These are phyloP conservation scores for Cercospora canescens DNA, from an alignment of 2,329 filamentous ascomycete species.

Conservation along the genomic window DNA sequence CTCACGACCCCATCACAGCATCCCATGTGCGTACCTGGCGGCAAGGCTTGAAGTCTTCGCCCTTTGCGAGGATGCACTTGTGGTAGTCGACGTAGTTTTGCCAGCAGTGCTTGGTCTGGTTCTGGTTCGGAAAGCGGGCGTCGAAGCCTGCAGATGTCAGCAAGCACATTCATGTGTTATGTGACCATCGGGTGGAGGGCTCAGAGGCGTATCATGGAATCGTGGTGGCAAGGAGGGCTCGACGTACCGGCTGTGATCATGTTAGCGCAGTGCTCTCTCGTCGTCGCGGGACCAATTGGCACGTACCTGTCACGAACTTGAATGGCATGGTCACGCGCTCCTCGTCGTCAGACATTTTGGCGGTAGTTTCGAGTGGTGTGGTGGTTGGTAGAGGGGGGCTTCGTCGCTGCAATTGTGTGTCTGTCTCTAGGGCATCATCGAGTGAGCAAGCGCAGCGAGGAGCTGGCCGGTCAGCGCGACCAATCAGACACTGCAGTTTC, in stretches of 20 bases:
- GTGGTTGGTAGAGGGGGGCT: slow-evolving; percentile 19
- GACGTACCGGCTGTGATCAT: slow-evolving; percentile 36
- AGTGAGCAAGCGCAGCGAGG: slow-evolving; percentile 11
- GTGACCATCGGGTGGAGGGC: background rate
- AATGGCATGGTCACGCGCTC: slow-evolving; percentile 97
- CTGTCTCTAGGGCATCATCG: slow-evolving; percentile 18
- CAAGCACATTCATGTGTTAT: background rate
- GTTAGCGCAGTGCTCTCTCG: slow-evolving; percentile 23
- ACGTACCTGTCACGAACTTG: slow-evolving; percentile 99
- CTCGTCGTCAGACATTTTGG: slow-evolving; percentile 89
- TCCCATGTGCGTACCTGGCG: slow-evolving; percentile 68
- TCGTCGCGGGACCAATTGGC: background rate
- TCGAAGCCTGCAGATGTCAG: slow-evolving; percentile 74
- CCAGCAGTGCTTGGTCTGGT: slow-evolving; percentile 99
- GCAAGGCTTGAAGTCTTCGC: slow-evolving; percentile 97
- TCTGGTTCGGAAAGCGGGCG: slow-evolving; percentile 97
- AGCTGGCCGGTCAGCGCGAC: slow-evolving; percentile 5
- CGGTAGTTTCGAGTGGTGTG: slow-evolving; percentile 33
- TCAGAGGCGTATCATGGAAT: background rate
- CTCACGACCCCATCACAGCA: background rate
- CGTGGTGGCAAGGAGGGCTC: background rate
- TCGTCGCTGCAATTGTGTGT: slow-evolving; percentile 19
- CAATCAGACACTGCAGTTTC: slow-evolving; percentile 2
- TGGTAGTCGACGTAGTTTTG: slow-evolving; percentile 99
- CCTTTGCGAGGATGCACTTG: slow-evolving; percentile 98